Percentiles rank a stretch among this genome's conserved stretches.
Conservation (phyloP, 371 early-diverging fungal genomes). For the Blakeslea trispora region DNA sequence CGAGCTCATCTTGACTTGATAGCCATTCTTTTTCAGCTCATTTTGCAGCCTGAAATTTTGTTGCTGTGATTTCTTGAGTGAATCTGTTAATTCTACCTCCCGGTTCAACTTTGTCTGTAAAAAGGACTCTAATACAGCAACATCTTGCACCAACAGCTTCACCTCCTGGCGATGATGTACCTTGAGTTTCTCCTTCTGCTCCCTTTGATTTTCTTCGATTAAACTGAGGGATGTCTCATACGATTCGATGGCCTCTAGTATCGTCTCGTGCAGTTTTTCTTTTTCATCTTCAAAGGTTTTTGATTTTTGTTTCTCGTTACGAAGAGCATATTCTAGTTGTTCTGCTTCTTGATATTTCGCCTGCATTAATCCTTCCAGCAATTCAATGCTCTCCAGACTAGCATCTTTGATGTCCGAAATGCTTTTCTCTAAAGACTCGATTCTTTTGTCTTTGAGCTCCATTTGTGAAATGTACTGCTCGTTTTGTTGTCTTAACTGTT, state of each 20-base stretch:
- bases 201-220: neutral
- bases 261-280: constrained; percentile 17
- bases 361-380: constrained; percentile 17
- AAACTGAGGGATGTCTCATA: constrained; percentile 9
- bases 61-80: constrained; percentile 11
- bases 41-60: constrained; percentile 7
- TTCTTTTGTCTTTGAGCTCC: constrained; percentile 1
- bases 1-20: neutral
- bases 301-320: constrained; percentile 2
- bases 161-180: constrained; percentile 17
- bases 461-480: neutral
- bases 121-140: constrained; percentile 16
- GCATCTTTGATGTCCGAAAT: constrained; percentile 15
- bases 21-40: constrained; percentile 11
- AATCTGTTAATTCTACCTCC: constrained; percentile 7
- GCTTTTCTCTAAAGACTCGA: constrained; percentile 6
- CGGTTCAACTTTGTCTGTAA: constrained; percentile 19
- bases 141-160: constrained; percentile 12
- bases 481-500: constrained; percentile 4
- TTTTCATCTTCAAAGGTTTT: constrained; percentile 6
- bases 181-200: constrained; percentile 6
- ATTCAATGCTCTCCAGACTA: constrained; percentile 24
- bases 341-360: constrained; percentile 6
- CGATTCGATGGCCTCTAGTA: constrained; percentile 24
- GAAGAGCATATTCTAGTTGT: constrained; percentile 11